Evolutionary conservation across 2,329 filamentous ascomycete species (phyloP).

Genomic region (Colletotrichum filicis): DNA sequence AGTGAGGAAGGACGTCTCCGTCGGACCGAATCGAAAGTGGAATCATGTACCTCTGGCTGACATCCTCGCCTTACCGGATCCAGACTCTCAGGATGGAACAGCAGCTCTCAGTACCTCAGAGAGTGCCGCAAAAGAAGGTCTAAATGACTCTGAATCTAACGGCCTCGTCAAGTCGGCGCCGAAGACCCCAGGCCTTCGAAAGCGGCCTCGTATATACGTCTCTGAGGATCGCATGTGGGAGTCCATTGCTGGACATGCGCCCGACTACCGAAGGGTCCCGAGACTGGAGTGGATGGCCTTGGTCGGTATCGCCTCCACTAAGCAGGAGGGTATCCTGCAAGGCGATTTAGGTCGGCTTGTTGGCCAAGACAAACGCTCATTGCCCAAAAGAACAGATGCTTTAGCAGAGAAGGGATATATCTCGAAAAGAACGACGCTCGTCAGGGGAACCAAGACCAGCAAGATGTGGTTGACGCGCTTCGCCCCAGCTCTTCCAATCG

Average conservation of each 20-base stretch:
- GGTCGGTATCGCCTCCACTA: conserved; percentile 66
- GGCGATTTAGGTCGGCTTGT: conserved; percentile 68
- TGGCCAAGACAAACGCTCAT: conserved; percentile 71
- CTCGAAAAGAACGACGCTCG: conserved; percentile 68
- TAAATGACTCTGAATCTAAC: not conserved
- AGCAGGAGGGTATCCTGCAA: conserved; percentile 67
- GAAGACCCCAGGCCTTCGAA: not conserved
- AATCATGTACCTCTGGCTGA: conserved; percentile 36
- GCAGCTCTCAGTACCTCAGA: not conserved
- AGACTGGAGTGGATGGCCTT: conserved; percentile 69
- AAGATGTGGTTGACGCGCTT: conserved; percentile 70
- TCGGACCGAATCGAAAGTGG: conserved; percentile 36
- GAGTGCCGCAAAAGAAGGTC: not conserved
- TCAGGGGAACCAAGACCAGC: conserved; percentile 70
- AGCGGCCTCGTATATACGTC: conserved; percentile 54
- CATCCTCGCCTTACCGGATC: conserved; percentile 33
- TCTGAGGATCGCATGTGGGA: conserved; percentile 69
- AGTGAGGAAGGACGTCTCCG: conserved; percentile 37
- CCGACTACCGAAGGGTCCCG: conserved; percentile 68
- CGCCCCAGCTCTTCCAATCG: conserved; percentile 55
- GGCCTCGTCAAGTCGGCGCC: not conserved
- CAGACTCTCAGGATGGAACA: conserved; percentile 10
- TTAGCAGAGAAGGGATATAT: conserved; percentile 71
- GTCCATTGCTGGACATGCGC: conserved; percentile 67
- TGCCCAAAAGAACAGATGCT: conserved; percentile 70